phyloP scores from a whole-genome alignment of 441 rosid species.

The Syzygium syzygioides region DNA sequence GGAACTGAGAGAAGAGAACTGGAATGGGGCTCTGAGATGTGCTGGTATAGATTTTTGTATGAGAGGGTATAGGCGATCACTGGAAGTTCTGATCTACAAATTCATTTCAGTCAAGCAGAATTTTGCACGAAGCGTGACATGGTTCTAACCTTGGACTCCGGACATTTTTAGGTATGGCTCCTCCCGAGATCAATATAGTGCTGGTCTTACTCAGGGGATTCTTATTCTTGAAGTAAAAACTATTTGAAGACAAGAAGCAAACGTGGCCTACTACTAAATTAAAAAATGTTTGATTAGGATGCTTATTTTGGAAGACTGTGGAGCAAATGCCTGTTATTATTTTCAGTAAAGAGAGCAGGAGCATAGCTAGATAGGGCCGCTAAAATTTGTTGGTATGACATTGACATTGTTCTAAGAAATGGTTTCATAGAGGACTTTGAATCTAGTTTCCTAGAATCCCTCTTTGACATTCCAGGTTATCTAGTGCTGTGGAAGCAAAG shows the following conservation, averaged over 20 bases:
- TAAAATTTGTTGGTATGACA: background rate
- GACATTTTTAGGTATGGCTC: background rate
- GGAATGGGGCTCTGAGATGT: background rate
- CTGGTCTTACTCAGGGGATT: background rate
- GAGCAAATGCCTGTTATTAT: background rate
- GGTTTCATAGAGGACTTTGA: background rate
- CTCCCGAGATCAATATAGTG: background rate
- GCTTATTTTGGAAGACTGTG: background rate
- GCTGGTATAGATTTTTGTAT: background rate
- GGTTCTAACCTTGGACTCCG: background rate
- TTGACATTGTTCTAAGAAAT: background rate
- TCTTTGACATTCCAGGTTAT: background rate
- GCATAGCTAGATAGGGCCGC: background rate
- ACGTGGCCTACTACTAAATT: background rate
- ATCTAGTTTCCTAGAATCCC: background rate
- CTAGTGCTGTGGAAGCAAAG: background rate
- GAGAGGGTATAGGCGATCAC: background rate
- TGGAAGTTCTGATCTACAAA: background rate
- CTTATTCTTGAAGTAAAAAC: background rate
- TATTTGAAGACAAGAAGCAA: background rate
- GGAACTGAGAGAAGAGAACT: background rate
- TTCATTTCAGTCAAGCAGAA: background rate
- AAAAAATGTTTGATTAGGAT: background rate
- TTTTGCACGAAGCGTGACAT: background rate
- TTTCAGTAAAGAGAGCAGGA: background rate